Percentiles rank a stretch among this genome's conserved stretches.
Conservation (phyloP, 768 basidiomycete species). For the Phanerodontia chrysosporium region DNA sequence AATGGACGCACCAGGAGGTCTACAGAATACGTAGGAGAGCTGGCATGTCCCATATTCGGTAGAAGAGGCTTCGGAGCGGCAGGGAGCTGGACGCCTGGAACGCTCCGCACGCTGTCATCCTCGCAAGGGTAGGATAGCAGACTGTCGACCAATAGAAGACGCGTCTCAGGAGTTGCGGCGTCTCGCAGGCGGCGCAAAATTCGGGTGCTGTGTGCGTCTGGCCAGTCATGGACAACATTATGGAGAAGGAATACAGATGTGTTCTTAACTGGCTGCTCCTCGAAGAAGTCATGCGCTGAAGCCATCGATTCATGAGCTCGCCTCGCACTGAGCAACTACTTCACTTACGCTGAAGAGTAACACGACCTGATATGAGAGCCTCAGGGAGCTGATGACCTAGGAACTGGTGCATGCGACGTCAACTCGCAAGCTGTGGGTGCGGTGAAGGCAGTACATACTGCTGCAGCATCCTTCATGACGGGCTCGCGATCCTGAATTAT, state of each 20-base stretch:
- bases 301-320: neutral
- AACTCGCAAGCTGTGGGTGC: neutral
- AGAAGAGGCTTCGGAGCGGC: neutral
- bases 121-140: slow-evolving; percentile 20
- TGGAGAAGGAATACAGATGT: slow-evolving; percentile 24
- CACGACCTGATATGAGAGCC: neutral
- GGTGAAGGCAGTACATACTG: neutral
- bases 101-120: slow-evolving; percentile 10
- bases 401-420: neutral
- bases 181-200: slow-evolving; percentile 23
- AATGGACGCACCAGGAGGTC: neutral
- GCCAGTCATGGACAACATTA: slow-evolving; percentile 30
- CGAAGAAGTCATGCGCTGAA: slow-evolving; percentile 24
- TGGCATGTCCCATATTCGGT: neutral
- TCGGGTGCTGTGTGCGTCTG: slow-evolving; percentile 25
- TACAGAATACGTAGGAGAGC: neutral
- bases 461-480: slow-evolving; percentile 15
- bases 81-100: neutral
- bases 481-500: slow-evolving; percentile 28
- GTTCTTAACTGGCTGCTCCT: slow-evolving; percentile 25
- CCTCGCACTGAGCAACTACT: neutral
- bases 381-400: neutral
- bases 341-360: neutral
- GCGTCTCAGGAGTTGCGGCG: slow-evolving; percentile 19
- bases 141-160: slow-evolving; percentile 22